Percentiles rank a stretch among this genome's conserved stretches.
phyloP scores from a whole-genome alignment of 148 eudicot genomes.

The Fallopia convolvulus region DNA sequence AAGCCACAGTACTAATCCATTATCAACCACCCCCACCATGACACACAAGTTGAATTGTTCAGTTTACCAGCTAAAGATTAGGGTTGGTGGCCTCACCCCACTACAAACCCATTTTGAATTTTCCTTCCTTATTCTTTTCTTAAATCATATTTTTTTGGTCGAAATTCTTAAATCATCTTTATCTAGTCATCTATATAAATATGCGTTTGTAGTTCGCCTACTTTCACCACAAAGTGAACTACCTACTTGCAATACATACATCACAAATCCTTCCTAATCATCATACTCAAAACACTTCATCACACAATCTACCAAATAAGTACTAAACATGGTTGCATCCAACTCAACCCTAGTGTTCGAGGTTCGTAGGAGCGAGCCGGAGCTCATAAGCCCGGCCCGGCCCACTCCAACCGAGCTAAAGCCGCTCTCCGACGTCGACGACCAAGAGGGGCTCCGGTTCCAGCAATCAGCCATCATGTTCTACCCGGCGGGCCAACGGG shows the following conservation, averaged over 20 bases:
- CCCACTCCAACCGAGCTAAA: constrained; percentile 33
- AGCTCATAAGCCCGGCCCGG: constrained; percentile 25
- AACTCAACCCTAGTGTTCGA: constrained; percentile 20
- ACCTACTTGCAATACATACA: neutral
- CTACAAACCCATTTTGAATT: neutral
- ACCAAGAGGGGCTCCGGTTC: constrained; percentile 38
- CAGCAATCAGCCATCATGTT: constrained; percentile 28
- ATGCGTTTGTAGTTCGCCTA: neutral
- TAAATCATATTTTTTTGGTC: too few species aligned
- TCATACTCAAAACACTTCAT: neutral
- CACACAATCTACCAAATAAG: neutral
- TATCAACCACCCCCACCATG: constrained; percentile 1
- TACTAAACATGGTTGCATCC: constrained; percentile 11
- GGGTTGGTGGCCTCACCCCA: constrained; percentile 9
- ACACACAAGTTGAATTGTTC: neutral
- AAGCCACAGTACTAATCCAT: neutral
- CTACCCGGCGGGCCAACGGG: constrained; percentile 16
- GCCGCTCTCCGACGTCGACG: constrained; percentile 34
- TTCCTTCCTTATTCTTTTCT: neutral
- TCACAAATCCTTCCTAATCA: neutral
- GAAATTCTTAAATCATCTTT: too few species aligned
- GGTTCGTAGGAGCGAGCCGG: constrained; percentile 24
- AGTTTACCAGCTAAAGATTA: neutral
- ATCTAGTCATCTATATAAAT: constrained; percentile 2
- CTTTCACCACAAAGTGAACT: constrained; percentile 4